Evolutionary conservation across 306 rosid species (phyloP), one percentile per base, ranked within the genome.

Genomic region (Trifolium dubium): DNA sequence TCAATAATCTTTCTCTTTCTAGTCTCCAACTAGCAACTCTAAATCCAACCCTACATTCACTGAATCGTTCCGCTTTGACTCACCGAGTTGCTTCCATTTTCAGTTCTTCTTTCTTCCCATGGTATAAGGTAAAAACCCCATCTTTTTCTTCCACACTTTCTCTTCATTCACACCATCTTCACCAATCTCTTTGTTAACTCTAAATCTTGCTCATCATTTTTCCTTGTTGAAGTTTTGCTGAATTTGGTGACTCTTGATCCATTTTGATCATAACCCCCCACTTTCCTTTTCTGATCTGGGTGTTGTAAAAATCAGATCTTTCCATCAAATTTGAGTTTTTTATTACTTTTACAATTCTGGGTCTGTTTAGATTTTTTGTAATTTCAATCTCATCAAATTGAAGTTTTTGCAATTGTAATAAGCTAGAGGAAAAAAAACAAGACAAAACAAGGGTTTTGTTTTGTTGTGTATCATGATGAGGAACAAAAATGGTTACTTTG

Each of bases 401-500:
- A 50, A 50, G 10, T 77, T 47, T 71, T 60, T 53, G 40, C 6
- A 72, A 46, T 55, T 41, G 61, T 53, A 44, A n/a, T 44, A 50
- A 15, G 59, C 11, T 9, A 31, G 37, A 35, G 5, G 18, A 10
- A 51, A 59, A 9, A n/a, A 47, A 7, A 50, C 28, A 8, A 12
- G 12, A 47, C 10, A 56, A 4, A 62, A 18, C 35, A 56, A 56
- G n/a, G 59, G 69, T 51, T 78, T 34, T 59, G 73, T 43, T n/a
- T 19, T 63, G 44, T 58, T 64, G 15, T 50, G 69, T 67, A 71
- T 35, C 62, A 80, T 79, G 85, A 86, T 49, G 91, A 81, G 63
- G 88, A 87, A 64, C 65, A 63, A 56, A 46, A 59, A 53, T 60
- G 56, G 10, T 9, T 70, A 56, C 43, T 30, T 13, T 51, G 50